A percentile compares a stretch with the other conserved stretches of the same genome.
Evolutionary conservation across 2,329 filamentous ascomycete genomes (phyloP).

Genomic region (Pestalotiopsis sp.): DNA sequence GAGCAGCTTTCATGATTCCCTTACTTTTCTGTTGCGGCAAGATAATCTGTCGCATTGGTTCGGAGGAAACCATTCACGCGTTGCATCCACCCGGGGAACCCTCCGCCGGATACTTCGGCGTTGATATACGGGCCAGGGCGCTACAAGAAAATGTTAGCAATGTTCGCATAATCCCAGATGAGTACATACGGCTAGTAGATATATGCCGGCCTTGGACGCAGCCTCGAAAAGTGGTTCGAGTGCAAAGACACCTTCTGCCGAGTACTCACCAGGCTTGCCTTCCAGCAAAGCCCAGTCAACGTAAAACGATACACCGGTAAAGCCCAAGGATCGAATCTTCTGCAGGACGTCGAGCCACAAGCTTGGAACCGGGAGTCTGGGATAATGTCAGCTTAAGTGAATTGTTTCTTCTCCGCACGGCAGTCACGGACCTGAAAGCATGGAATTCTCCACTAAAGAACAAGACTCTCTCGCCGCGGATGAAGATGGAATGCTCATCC

Average conservation of each 20-base stretch:
- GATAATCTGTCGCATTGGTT: slow-evolving; percentile 61
- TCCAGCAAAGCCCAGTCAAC: slow-evolving; percentile 77
- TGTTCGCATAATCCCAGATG: neutral
- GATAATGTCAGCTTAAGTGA: neutral
- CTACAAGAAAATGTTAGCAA: neutral
- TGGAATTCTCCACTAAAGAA: slow-evolving; percentile 77
- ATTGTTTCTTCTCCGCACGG: neutral
- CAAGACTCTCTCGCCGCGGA: slow-evolving; percentile 70
- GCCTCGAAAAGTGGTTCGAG: slow-evolving; percentile 76
- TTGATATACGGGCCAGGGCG: slow-evolving; percentile 75
- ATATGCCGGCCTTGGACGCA: slow-evolving; percentile 73
- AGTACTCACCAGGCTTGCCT: slow-evolving; percentile 69
- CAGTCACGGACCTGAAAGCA: slow-evolving; percentile 51
- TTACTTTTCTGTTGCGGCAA: slow-evolving; percentile 68
- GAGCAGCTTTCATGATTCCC: slow-evolving; percentile 17
- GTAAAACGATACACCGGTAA: slow-evolving; percentile 79
- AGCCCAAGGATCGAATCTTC: slow-evolving; percentile 79
- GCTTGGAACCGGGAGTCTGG: slow-evolving; percentile 42
- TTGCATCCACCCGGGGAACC: slow-evolving; percentile 81
- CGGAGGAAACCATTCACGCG: slow-evolving; percentile 64
- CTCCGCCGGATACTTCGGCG: slow-evolving; percentile 74
- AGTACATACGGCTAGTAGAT: slow-evolving; percentile 61
- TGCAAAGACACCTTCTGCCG: slow-evolving; percentile 70
- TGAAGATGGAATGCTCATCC: slow-evolving; percentile 72
- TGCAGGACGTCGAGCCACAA: slow-evolving; percentile 73